phyloP scores from a whole-genome alignment of 768 basidiomycete genomes.

The Tylopilus felleus region DNA sequence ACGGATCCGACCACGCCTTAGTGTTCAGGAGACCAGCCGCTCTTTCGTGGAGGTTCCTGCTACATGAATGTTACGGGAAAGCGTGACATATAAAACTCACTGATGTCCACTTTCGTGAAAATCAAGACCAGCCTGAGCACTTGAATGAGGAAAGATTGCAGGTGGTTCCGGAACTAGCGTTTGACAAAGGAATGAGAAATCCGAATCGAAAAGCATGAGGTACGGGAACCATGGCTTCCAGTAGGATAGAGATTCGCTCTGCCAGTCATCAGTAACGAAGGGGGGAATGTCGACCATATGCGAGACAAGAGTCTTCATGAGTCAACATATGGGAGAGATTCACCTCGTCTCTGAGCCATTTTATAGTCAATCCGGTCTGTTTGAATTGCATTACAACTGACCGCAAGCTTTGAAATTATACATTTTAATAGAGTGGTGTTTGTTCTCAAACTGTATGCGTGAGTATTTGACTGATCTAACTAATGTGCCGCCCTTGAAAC shows the following conservation, averaged over 20 bases:
- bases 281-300: not conserved
- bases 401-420: not conserved
- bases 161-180: not conserved
- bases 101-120: not conserved
- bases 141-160: no score
- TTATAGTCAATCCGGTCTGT: not conserved
- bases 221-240: not conserved
- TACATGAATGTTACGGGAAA: not conserved
- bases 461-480: not conserved
- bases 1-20: not conserved
- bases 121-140: not conserved
- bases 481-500: not conserved
- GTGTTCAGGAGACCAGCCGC: not conserved
- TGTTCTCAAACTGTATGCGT: not conserved
- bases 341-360: not conserved
- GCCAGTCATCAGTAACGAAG: not conserved
- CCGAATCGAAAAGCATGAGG: not conserved
- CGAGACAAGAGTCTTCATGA: not conserved
- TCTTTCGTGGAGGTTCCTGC: not conserved
- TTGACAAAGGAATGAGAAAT: no score
- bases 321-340: not conserved
- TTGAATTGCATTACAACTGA: not conserved
- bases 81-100: not conserved
- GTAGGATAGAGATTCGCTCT: no score
- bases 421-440: not conserved